Base-by-base conservation (phyloP, 1,284 basidiomycete species). In the Ustilago nuda region DNA sequence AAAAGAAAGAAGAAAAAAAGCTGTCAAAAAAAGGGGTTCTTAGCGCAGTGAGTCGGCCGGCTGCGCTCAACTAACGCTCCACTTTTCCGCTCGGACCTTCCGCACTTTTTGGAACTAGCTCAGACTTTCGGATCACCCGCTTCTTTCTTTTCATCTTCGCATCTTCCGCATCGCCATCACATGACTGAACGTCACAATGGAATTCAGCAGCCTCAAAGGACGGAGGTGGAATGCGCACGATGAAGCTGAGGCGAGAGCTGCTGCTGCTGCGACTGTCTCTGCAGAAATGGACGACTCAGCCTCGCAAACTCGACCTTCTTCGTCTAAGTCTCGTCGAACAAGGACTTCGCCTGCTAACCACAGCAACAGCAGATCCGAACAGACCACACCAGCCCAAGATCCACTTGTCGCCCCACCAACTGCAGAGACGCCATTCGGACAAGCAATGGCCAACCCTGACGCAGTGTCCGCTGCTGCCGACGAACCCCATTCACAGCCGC, bases 201-300 rank as follows among this genome's bases (percentile, higher is more conserved):
- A 73, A 59, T 71, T 73, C 61, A 67, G 53, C 64, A 71, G 70
- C 43, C 71, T 71, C 48, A 61, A 71, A 33, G 71, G 71, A 50
- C 71, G 73, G 56, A 43, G 66, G 23, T 23, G 32, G 6, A 37
- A 56, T 4, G 59, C 59, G 30, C 60, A 51, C 17, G 69, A 65
- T 19, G 62, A 61, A n/a, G 74, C 74, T 27, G 74, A 65, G 37
- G 70, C 69, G 8, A 54, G 61, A 56, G 65, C 72, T 41, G 67
- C 72, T 27, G 68, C 69, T 30, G 69, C 68, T 9, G 74, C n/a
- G n/a, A n/a, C 69, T 36, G 61, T 66, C 43, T 67, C 65, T 7
- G 58, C 36, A 5, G 66, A 65, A 13, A 55, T 58, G 1, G 53
- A 66, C 35, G 53, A 56, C 43, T 48, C 61, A 46, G 52, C 65